Evolutionary conservation across 352 stramenopile species (phyloP).

Genomic region (Phytophthora uliginosa): DNA sequence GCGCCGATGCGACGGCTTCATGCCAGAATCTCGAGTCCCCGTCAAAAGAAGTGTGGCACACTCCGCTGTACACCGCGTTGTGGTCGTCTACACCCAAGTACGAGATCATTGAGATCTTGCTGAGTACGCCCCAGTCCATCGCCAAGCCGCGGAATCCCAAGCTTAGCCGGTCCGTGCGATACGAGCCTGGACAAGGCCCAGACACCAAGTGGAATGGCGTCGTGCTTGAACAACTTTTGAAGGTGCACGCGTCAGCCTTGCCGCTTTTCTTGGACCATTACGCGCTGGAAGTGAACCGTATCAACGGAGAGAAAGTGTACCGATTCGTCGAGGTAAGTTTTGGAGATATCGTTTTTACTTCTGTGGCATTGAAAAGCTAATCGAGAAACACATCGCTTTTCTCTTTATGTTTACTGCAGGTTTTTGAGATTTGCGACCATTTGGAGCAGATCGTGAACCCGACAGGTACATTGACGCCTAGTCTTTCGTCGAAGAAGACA

Average conservation of each 20-base stretch:
- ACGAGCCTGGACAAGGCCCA: conserved; percentile 30
- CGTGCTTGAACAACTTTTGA: conserved; percentile 51
- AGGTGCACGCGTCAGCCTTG: conserved; percentile 49
- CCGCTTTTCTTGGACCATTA: conserved; percentile 63
- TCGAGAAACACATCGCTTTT: background rate
- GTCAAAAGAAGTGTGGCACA: conserved; percentile 51
- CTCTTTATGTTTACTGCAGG: conserved; percentile 18
- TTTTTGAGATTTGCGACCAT: conserved; percentile 52
- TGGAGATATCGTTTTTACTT: background rate
- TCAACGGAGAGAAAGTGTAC: conserved; percentile 59
- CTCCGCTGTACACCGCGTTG: conserved; percentile 55
- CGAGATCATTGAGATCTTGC: conserved; percentile 59
- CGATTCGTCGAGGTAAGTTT: conserved; percentile 51
- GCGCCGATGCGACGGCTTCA: conserved; percentile 50
- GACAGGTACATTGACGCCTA: conserved; percentile 33
- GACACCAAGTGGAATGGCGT: conserved; percentile 56
- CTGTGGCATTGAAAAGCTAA: conserved; percentile 1
- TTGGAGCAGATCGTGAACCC: conserved; percentile 55
- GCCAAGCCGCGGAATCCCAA: conserved; percentile 51
- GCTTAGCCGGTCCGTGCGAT: conserved; percentile 37
- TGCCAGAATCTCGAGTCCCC: conserved; percentile 51
- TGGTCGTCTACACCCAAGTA: conserved; percentile 47
- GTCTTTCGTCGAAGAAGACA: conserved; percentile 43
- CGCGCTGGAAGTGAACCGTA: conserved; percentile 50
- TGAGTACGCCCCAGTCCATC: conserved; percentile 55